phyloP scores from a whole-genome alignment of 192 early-diverging fungal species.

The Rhizophagus clarus region DNA sequence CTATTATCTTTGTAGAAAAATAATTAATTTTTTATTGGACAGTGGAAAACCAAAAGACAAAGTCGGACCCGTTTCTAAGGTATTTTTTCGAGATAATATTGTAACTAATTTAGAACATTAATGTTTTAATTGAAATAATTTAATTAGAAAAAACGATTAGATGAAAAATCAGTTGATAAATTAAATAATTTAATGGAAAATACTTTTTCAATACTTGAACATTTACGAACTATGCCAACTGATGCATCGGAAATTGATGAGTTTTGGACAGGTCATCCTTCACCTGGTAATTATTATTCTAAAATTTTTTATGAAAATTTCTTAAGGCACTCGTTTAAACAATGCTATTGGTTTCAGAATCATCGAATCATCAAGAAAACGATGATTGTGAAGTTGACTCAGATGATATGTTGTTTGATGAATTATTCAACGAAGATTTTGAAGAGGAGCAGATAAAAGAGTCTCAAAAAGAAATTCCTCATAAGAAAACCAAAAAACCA shows the following conservation, averaged over 20 bases:
- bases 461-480: conserved; percentile 22
- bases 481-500: conserved; percentile 4
- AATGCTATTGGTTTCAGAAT: not conserved
- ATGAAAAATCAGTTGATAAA: conserved; percentile 27
- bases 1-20: not conserved
- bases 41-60: conserved; percentile 20
- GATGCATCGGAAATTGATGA: conserved; percentile 54
- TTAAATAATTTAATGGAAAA: conserved; percentile 55
- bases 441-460: conserved; percentile 14
- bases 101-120: not conserved
- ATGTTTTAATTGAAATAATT: not conserved
- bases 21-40: conserved; percentile 1
- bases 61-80: conserved; percentile 28
- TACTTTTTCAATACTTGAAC: conserved; percentile 59
- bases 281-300: conserved; percentile 34
- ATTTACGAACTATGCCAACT: conserved; percentile 61
- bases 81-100: not conserved
- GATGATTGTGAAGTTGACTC: conserved; percentile 36
- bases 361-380: conserved; percentile 32
- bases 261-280: conserved; percentile 66
- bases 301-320: too few relatives aligned
- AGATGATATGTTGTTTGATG: conserved; percentile 35
- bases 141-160: conserved; percentile 41
- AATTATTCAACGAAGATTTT: conserved; percentile 16
- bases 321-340: not conserved